These are phyloP conservation scores for Chlorella sorokiniana DNA, from an alignment of 139 green algal species.

Conservation along the genomic window DNA sequence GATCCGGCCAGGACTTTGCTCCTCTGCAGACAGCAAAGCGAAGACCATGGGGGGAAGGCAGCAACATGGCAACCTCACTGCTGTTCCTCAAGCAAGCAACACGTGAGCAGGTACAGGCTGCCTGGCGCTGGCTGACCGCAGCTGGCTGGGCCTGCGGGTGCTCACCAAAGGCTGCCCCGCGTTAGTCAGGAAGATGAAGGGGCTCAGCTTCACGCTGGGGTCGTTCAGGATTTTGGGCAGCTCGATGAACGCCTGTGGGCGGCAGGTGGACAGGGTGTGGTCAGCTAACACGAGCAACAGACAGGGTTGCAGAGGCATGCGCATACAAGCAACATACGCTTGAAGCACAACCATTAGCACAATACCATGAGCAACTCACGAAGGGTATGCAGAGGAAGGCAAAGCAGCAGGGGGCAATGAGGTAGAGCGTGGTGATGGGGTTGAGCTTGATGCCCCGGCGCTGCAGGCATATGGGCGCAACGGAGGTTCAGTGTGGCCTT, in stretches of 20 bases:
- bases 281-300: neutral
- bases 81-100: slow-evolving; percentile 3
- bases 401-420: slow-evolving; percentile 58
- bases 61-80: no score
- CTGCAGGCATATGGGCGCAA: slow-evolving; percentile 39
- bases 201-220: slow-evolving; percentile 47
- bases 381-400: slow-evolving; percentile 56
- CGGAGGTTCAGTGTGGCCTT: neutral
- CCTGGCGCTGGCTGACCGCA: neutral
- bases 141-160: neutral
- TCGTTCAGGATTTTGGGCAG: slow-evolving; percentile 60
- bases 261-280: slow-evolving; percentile 30
- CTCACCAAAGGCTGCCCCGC: slow-evolving; percentile 80
- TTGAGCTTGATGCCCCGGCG: slow-evolving; percentile 65
- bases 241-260: slow-evolving; percentile 53
- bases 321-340: neutral
- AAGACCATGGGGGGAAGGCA: no score
- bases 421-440: slow-evolving; percentile 67
- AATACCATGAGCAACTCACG: neutral
- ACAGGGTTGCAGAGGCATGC: slow-evolving; percentile 15
- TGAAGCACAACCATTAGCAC: neutral
- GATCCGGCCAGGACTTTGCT: no score
- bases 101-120: neutral
- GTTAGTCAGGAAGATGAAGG: slow-evolving; percentile 78
- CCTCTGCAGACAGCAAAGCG: no score